Evolutionary conservation across 2,329 filamentous ascomycete species (phyloP).

Genomic region (Diaporthe australafricana): DNA sequence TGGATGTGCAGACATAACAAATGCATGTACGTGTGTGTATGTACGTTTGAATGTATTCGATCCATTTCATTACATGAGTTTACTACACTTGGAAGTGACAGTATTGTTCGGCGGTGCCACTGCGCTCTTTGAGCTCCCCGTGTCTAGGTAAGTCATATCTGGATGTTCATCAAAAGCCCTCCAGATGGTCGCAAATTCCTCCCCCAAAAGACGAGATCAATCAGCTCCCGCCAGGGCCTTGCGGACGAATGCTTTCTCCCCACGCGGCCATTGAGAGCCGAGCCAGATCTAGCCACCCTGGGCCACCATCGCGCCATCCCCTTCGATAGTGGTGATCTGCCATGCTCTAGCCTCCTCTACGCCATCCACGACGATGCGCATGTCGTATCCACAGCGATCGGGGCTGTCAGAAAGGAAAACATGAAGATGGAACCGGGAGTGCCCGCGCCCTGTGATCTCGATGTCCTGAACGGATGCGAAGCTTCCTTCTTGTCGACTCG

Average conservation of each 20-base stretch:
- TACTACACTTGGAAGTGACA: background rate
- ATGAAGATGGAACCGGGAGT: background rate
- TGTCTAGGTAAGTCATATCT: background rate
- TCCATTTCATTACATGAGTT: background rate
- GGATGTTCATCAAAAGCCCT: background rate
- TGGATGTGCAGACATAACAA: conserved; percentile 1
- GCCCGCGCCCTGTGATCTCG: background rate
- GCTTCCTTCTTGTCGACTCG: background rate
- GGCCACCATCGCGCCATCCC: background rate
- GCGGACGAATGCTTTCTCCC: background rate
- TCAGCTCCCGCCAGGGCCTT: background rate
- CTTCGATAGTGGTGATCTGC: background rate
- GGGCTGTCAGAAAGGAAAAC: background rate
- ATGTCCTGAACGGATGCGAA: background rate
- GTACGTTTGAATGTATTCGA: background rate
- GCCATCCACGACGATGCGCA: background rate
- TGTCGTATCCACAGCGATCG: background rate
- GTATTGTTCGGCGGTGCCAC: background rate
- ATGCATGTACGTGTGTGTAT: background rate
- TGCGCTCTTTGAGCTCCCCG: background rate
- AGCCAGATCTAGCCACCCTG: background rate
- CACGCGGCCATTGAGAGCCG: background rate
- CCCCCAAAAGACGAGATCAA: too few relatives aligned
- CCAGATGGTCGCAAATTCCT: background rate
- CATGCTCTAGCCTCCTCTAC: background rate